Evolutionary conservation across 345 rosid species (phyloP), one percentile per base, ranked within the genome.

Genomic region (Rhizophora apiculata): DNA sequence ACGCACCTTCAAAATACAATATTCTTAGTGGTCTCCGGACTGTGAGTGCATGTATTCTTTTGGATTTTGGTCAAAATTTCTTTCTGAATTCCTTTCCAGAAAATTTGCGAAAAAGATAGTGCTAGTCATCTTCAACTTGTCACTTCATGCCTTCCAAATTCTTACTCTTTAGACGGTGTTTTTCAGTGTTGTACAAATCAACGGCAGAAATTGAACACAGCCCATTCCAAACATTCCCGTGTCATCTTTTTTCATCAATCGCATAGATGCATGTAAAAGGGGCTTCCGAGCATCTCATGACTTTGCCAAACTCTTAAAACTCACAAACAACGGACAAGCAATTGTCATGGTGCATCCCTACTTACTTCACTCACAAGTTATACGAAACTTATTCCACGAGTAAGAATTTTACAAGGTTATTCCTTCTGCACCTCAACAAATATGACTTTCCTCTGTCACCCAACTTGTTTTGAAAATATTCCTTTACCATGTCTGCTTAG

Each of bases 281-380:
- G 43, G 60, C 60, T 0, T 55, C 60, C 6, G 46, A 22, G 66
- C 60, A 69, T 62, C 66, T 26, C 26, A 13, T 22, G n/a, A 68
- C 5, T 21, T 60, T 61, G 15, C 43, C 30, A 21, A 59, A 20
- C 48, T 62, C 52, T 36, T 10, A 18, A 52, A 65, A 27, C 59
- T 34, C 32, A 31, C 27, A 32, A 65, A 32, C 65, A 51, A 59
- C 70, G 65, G 65, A 26, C 59, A 24, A 64, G 65, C 31, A 53
- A 72, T 24, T 19, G n/a, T 53, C 55, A 63, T 5, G 53, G 39
- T 68, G 68, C 69, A 72, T 66, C 73, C 64, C 68, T 56, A 53
- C 62, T 84, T 80, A 72, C 84, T 76, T 82, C 66, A 59, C 16
- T 52, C 54, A 31, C 59, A 76, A 80, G 86, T 72, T 70, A 73